These are phyloP conservation scores for Lagenidium sp. DNA, from an alignment of 352 stramenopile species.

Conservation along the genomic window DNA sequence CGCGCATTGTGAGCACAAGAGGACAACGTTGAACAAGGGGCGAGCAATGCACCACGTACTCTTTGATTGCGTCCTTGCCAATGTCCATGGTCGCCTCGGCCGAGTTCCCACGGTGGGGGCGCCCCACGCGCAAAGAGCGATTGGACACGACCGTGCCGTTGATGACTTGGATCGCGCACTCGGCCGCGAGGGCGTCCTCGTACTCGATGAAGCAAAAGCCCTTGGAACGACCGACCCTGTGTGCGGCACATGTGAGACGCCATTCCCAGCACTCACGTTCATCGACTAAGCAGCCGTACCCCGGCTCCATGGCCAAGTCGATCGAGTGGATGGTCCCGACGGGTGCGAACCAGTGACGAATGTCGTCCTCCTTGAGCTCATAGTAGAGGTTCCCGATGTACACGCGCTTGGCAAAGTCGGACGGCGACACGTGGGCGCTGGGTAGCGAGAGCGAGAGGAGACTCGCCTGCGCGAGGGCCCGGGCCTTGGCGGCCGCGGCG, in stretches of 20 bases:
- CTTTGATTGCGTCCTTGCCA: conserved; percentile 68
- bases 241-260: conserved; percentile 1
- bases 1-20: not conserved
- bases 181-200: conserved; percentile 67
- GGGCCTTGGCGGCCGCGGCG: conserved; percentile 41
- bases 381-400: conserved; percentile 82
- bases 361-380: conserved; percentile 73
- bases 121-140: conserved; percentile 61
- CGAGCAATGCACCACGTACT: conserved; percentile 23
- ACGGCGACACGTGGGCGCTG: conserved; percentile 30
- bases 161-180: conserved; percentile 70
- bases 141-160: conserved; percentile 58
- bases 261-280: not conserved
- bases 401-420: conserved; percentile 56
- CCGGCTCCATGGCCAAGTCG: conserved; percentile 67
- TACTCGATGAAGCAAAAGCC: conserved; percentile 81
- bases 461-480: conserved; percentile 61
- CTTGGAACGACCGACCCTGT: conserved; percentile 54
- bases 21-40: not conserved
- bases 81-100: conserved; percentile 43
- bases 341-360: conserved; percentile 50
- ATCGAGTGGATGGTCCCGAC: conserved; percentile 68
- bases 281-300: conserved; percentile 27
- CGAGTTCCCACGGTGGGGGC: conserved; percentile 58
- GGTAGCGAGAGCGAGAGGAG: conserved; percentile 51